Base-by-base conservation (phyloP, 148 eudicot genomes). In the Linanthus parryae region DNA sequence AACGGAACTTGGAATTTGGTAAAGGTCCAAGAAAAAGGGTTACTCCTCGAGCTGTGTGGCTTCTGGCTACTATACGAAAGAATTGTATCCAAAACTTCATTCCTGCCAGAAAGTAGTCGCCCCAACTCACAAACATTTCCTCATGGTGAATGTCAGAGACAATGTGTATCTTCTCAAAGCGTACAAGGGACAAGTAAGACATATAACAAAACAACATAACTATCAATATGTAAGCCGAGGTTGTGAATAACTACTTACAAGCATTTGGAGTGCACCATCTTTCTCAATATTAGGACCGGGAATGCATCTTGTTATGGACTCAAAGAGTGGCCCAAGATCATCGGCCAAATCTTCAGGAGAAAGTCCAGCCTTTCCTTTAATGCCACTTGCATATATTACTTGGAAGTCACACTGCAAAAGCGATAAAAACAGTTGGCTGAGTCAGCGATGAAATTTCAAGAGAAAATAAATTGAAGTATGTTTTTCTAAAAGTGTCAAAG, bases 291-390 rank as follows among this genome's bases (percentile, higher is more conserved):
- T 77, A 43, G 99, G 96, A 34, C 98, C 99, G 23, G 99, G 99
- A 62, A 92, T 92, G 80, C 96, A 87, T 84, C 96, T 69, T 51
- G 78, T 65, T 45, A 92, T 74, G 59, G 91, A 7, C 71, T 87
- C 96, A 31, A 92, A 92, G 58, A 92, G 85, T 0, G 99, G 96
- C 44, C 96, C 99, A 57, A 92, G 94, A 80, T 92, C 99, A n/a
- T 87, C 91, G 4, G 81, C 90, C 76, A 92, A 69, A 55, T 79
- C 82, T n/a, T 92, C 96, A 48, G 94, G 77, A 51, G 83, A 75
- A 51, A 92, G 90, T 47, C 98, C 99, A 48, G 99, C 94, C 69
- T 75, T 79, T 44, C 99, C 99, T 19, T 84, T 70, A 47, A 92
- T 76, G 47, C 99, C 99, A 68, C 85, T 92, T 34, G 99, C 99